Conservation (phyloP, 2,329 filamentous ascomycete species). For the Boeremia exigua region DNA sequence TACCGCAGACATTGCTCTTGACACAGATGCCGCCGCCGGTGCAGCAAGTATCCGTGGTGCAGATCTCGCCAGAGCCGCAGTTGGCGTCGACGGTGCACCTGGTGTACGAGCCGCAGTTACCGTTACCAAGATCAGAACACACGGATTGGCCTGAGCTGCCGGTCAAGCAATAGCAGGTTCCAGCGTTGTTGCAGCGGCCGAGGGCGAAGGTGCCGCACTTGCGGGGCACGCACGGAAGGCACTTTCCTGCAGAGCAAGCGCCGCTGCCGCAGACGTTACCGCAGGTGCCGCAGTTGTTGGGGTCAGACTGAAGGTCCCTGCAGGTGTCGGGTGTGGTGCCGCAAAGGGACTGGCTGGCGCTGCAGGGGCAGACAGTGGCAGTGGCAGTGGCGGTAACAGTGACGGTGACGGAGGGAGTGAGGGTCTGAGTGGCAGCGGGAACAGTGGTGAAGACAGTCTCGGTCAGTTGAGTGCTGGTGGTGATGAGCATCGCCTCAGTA, state of each 20-base stretch:
- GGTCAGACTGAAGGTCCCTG: slow-evolving; percentile 13
- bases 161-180: background rate
- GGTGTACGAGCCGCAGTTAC: background rate
- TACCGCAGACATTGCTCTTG: slow-evolving; percentile 1
- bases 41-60: slow-evolving; percentile 12
- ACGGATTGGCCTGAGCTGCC: background rate
- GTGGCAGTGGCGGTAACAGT: slow-evolving; percentile 13
- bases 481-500: slow-evolving; percentile 10
- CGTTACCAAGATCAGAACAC: background rate
- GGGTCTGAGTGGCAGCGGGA: slow-evolving; percentile 4
- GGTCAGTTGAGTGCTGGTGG: slow-evolving; percentile 5
- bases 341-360: slow-evolving; percentile 1
- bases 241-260: slow-evolving; percentile 5
- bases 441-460: slow-evolving; percentile 9
- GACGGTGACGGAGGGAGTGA: slow-evolving; percentile 13
- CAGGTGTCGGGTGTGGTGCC: slow-evolving; percentile 12
- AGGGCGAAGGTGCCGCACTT: background rate
- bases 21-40: slow-evolving; percentile 3
- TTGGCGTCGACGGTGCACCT: slow-evolving; percentile 1
- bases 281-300: slow-evolving; percentile 17
- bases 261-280: slow-evolving; percentile 11
- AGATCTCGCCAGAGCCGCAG: slow-evolving; percentile 2
- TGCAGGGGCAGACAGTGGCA: slow-evolving; percentile 14
- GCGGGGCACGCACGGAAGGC: background rate
- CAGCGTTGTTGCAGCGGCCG: background rate